Evolutionary conservation across 1,139 yeast species (phyloP).

Genomic region (Sugiyamaella xylanicola): DNA sequence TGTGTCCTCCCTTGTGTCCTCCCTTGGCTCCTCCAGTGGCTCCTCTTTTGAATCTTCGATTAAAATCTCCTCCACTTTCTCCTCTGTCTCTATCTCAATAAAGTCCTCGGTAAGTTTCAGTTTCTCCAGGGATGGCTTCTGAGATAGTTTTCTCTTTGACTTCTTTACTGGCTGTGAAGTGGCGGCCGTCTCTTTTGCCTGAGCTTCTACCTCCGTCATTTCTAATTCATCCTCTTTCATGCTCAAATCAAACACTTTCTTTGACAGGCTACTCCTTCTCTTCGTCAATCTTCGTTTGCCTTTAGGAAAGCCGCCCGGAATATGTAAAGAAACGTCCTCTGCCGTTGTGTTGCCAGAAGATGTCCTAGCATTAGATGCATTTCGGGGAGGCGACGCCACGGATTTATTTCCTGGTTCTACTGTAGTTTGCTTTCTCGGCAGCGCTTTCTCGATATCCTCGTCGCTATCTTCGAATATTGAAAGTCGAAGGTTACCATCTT

Average conservation of each 20-base stretch:
- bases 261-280: neutral
- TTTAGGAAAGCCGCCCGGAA: conserved; percentile 16
- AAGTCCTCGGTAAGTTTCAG: too few species aligned
- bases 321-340: conserved; percentile 11
- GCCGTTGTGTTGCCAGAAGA: conserved; percentile 8
- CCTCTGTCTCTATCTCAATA: too few species aligned
- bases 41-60: conserved; percentile 15
- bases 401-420: too few species aligned
- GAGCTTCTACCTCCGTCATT: too few species aligned
- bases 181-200: too few species aligned
- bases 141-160: conserved; percentile 27
- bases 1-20: conserved; percentile 25
- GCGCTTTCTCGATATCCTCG: neutral
- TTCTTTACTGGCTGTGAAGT: conserved; percentile 11
- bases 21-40: conserved; percentile 7
- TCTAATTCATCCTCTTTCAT: conserved; percentile 18
- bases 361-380: too few species aligned
- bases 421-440: neutral
- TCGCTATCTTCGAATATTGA: conserved; percentile 21
- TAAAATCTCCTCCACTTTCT: conserved; percentile 22
- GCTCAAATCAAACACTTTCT: conserved; percentile 6
- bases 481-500: conserved; percentile 4
- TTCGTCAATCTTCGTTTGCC: neutral
- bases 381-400: too few species aligned
- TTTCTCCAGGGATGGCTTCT: too few species aligned